Evolutionary conservation across 148 eudicot species (phyloP), one percentile per base, ranked within the genome.

Genomic region (Rhododendron kiyosumense): DNA sequence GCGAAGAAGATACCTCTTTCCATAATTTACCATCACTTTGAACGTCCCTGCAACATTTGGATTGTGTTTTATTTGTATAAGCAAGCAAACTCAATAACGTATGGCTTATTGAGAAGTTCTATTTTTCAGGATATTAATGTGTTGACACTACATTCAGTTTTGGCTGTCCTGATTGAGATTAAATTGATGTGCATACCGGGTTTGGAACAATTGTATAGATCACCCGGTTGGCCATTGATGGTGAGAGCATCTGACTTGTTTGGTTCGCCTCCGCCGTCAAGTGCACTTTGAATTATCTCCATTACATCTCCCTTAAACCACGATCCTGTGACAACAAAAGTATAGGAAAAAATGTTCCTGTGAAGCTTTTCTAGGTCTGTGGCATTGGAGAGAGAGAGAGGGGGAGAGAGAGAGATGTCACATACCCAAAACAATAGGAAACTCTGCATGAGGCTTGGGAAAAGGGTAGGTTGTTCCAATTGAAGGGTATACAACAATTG

Each of bases 221-320:
- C 89, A 17, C 91, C 91, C 7, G 91, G 87, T 81, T 89, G 91
- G 34, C 91, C 91, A 43, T 89, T 89, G 76, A 89, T 89, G 52
- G 87, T 89, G 74, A 75, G 83, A 79, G 87, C 89, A 69, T 87
- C 89, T 0, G 91, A 82, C 45, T 22, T 46, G 67, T 82, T 87
- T 24, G 76, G 24, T 24, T 85, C 89, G 28, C 81, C 87, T n/a
- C 91, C 91, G 9, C 10, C n/a, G 43, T 6, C 79, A 17, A 81
- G 48, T 13, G 89, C 89, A 6, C 20, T 45, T 43, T 51, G 2
- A 12, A 87, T 54, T 26, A 85, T 43, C 78, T 85, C 85, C 91
- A 85, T 89, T 59, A 89, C 86, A 28, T 87, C 87, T 65, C 81
- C 85, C 83, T 85, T 89, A 30, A 18, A 89, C 91, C 91, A 89